phyloP scores from a whole-genome alignment of 78 protist species.

The Paratrimastix pyriformis region DNA sequence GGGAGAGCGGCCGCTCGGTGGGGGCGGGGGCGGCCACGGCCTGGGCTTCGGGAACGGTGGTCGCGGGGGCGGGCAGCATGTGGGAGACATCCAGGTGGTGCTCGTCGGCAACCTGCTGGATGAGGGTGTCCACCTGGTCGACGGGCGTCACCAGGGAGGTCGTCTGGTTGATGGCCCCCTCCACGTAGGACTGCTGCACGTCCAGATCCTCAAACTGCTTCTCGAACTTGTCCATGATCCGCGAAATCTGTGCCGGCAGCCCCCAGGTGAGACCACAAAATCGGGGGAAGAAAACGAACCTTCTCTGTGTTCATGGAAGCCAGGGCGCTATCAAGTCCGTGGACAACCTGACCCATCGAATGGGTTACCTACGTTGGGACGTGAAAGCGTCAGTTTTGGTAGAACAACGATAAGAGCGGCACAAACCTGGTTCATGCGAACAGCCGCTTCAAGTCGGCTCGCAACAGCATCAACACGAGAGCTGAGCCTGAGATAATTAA shows the following conservation, averaged over 20 bases:
- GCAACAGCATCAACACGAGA: slow-evolving; percentile 89
- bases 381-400: neutral
- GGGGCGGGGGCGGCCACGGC: neutral
- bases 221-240: slow-evolving; percentile 89
- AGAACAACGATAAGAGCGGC: neutral
- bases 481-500: slow-evolving; percentile 71
- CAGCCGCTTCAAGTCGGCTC: slow-evolving; percentile 73
- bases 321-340: slow-evolving; percentile 72
- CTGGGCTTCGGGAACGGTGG: no score
- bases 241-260: slow-evolving; percentile 30
- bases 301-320: slow-evolving; percentile 69
- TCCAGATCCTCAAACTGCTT: slow-evolving; percentile 81
- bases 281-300: neutral
- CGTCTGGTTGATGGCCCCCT: slow-evolving; percentile 66
- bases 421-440: slow-evolving; percentile 72
- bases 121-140: slow-evolving; percentile 64
- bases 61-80: neutral
- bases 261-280: neutral
- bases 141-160: slow-evolving; percentile 71
- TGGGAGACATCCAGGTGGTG: no score
- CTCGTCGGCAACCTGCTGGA: slow-evolving; percentile 71
- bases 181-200: slow-evolving; percentile 68
- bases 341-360: slow-evolving; percentile 69
- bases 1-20: neutral
- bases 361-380: no score